Evolutionary conservation across 306 rosid genomes (phyloP).

Genomic region (Prosopis cineraria): DNA sequence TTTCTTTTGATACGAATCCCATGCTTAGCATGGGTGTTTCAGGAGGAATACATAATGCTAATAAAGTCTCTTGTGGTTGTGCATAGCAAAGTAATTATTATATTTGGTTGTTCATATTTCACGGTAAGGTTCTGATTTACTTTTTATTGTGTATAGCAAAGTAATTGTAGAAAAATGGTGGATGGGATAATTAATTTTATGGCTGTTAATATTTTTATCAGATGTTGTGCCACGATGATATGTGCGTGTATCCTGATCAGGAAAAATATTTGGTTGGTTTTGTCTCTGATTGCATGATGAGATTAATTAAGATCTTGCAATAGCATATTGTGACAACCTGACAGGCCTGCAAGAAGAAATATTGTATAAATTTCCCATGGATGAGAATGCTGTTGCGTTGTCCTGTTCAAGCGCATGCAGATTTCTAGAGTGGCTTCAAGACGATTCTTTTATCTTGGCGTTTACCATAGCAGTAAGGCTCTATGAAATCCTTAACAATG

Average conservation of each 20-base stretch:
- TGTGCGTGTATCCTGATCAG: constrained; percentile 5
- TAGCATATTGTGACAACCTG: constrained; percentile 74
- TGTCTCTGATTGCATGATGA: constrained; percentile 84
- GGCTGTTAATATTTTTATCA: neutral
- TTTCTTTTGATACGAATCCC: neutral
- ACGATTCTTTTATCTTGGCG: constrained; percentile 59
- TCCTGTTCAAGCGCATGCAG: constrained; percentile 70
- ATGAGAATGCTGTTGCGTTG: constrained; percentile 81
- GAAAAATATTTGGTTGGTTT: constrained; percentile 22
- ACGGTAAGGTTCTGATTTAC: neutral
- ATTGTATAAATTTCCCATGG: constrained; percentile 72
- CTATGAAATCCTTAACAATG: constrained; percentile 41
- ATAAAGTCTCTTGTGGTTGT: neutral
- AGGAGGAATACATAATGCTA: neutral
- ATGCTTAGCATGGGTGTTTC: neutral
- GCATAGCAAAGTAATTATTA: too few relatives aligned
- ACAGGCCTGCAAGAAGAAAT: constrained; percentile 78
- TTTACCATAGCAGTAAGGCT: constrained; percentile 65
- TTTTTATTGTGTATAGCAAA: neutral
- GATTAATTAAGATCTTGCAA: constrained; percentile 65
- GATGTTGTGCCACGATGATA: constrained; percentile 20
- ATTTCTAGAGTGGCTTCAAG: constrained; percentile 77
- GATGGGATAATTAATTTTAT: neutral
- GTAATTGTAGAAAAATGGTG: neutral
- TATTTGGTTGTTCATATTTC: constrained; percentile 26